These are phyloP conservation scores for Fusarium mangiferae DNA, from an alignment of 2,329 filamentous ascomycete species.

Conservation along the genomic window DNA sequence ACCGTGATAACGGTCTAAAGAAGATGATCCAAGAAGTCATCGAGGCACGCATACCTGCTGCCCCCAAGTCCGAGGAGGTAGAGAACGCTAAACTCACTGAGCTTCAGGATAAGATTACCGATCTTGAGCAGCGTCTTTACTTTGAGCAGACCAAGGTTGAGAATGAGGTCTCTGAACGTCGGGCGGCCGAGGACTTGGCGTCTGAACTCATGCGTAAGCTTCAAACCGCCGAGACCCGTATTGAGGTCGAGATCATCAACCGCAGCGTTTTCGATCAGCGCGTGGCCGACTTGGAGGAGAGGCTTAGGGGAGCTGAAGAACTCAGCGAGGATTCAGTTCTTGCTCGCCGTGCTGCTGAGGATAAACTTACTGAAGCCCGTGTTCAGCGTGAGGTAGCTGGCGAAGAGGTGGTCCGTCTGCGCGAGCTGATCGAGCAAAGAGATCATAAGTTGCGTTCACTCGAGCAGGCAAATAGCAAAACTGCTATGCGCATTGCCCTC, in stretches of 20 bases:
- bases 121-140: slow-evolving; percentile 67
- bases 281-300: slow-evolving; percentile 75
- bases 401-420: slow-evolving; percentile 77
- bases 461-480: slow-evolving; percentile 66
- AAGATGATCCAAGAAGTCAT: slow-evolving; percentile 72
- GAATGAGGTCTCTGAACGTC: slow-evolving; percentile 59
- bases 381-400: slow-evolving; percentile 73
- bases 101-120: slow-evolving; percentile 67
- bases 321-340: slow-evolving; percentile 72
- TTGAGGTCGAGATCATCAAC: slow-evolving; percentile 71
- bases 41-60: slow-evolving; percentile 64
- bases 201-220: slow-evolving; percentile 66
- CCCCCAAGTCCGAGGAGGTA: slow-evolving; percentile 62
- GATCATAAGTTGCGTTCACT: slow-evolving; percentile 72
- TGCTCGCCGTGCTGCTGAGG: slow-evolving; percentile 73
- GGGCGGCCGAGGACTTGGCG: slow-evolving; percentile 63
- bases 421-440: slow-evolving; percentile 74
- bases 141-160: slow-evolving; percentile 60
- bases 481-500: slow-evolving; percentile 69
- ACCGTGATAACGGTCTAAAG: slow-evolving; percentile 63
- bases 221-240: slow-evolving; percentile 66
- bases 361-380: slow-evolving; percentile 78
- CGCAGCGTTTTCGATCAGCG: slow-evolving; percentile 68
- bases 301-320: slow-evolving; percentile 71
- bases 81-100: slow-evolving; percentile 65